phyloP scores from a whole-genome alignment of 176 grass and related monocot species.

The Panicum miliaceum region DNA sequence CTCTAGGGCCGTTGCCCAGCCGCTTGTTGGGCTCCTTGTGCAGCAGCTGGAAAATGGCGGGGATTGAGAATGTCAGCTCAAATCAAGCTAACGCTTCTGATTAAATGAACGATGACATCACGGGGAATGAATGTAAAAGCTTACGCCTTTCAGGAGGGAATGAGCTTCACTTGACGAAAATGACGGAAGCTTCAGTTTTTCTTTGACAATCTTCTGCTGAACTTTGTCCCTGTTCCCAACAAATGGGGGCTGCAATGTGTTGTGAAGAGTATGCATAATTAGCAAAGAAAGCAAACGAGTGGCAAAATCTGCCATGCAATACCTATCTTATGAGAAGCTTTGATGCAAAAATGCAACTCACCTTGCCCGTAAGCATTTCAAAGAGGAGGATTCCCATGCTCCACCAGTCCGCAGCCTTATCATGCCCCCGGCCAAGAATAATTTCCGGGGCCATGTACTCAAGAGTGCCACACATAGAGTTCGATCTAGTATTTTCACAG shows the following conservation, averaged over 20 bases:
- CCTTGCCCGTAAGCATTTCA: slow-evolving; percentile 98
- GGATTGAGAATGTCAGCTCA: neutral
- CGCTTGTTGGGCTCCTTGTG: slow-evolving; percentile 81
- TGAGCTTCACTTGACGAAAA: slow-evolving; percentile 92
- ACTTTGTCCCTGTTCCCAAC: slow-evolving; percentile 76
- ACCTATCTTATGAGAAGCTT: neutral
- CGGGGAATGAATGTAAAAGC: slow-evolving; percentile 17
- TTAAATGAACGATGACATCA: neutral
- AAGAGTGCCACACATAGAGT: slow-evolving; percentile 89
- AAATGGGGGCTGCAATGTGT: slow-evolving; percentile 72
- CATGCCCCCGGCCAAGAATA: slow-evolving; percentile 79
- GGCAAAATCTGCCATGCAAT: neutral
- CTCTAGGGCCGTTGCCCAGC: slow-evolving; percentile 56
- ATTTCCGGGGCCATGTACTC: slow-evolving; percentile 99
- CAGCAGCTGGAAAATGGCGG: slow-evolving; percentile 56
- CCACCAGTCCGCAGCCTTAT: slow-evolving; percentile 99
- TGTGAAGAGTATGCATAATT: slow-evolving; percentile 19
- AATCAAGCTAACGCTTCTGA: neutral
- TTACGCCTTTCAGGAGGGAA: slow-evolving; percentile 95
- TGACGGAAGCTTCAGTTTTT: slow-evolving; percentile 84
- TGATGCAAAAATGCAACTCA: slow-evolving; percentile 32
- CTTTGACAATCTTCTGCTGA: slow-evolving; percentile 92
- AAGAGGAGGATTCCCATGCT: slow-evolving; percentile 93
- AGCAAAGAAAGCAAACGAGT: neutral
- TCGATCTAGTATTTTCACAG: slow-evolving; percentile 82